These are phyloP conservation scores for Aspergillus flavus DNA, from an alignment of 2,329 filamentous ascomycete species.

Conservation along the genomic window DNA sequence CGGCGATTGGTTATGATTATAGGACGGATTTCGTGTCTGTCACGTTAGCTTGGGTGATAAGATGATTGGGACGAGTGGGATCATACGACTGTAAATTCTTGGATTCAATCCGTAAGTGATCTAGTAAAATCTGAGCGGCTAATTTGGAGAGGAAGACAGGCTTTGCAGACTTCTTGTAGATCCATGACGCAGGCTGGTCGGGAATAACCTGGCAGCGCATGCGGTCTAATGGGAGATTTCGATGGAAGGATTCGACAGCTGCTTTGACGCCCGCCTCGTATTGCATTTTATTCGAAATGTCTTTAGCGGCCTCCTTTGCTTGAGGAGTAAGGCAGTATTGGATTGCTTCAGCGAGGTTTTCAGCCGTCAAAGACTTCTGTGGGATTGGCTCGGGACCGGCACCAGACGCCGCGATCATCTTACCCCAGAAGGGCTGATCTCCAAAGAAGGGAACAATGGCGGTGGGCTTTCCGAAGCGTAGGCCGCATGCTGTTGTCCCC, in stretches of 20 bases:
- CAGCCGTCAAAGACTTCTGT: slow-evolving; percentile 47
- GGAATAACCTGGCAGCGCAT: slow-evolving; percentile 31
- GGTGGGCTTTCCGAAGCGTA: slow-evolving; percentile 55
- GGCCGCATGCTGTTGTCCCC: slow-evolving; percentile 60
- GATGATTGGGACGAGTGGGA: not conserved
- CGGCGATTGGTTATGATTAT: slow-evolving; percentile 38
- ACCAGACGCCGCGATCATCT: slow-evolving; percentile 53
- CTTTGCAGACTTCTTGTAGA: slow-evolving; percentile 16
- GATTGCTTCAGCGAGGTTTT: slow-evolving; percentile 52
- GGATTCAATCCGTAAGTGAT: slow-evolving; percentile 24
- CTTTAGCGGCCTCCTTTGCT: slow-evolving; percentile 38
- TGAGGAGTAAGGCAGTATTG: slow-evolving; percentile 45
- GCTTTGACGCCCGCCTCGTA: slow-evolving; percentile 44
- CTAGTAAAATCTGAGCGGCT: slow-evolving; percentile 28
- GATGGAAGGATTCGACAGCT: slow-evolving; percentile 52
- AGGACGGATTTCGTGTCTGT: slow-evolving; percentile 30
- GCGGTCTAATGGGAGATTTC: slow-evolving; percentile 27
- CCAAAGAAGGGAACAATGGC: slow-evolving; percentile 61
- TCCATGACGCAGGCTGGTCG: slow-evolving; percentile 33
- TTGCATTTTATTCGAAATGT: slow-evolving; percentile 43
- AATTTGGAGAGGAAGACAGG: slow-evolving; percentile 25
- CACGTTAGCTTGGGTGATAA: not conserved
- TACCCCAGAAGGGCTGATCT: slow-evolving; percentile 60
- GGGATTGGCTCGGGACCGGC: slow-evolving; percentile 55
- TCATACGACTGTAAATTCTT: slow-evolving; percentile 27